phyloP scores from a whole-genome alignment of 352 stramenopile genomes.

The Phytopythium oedochilum region DNA sequence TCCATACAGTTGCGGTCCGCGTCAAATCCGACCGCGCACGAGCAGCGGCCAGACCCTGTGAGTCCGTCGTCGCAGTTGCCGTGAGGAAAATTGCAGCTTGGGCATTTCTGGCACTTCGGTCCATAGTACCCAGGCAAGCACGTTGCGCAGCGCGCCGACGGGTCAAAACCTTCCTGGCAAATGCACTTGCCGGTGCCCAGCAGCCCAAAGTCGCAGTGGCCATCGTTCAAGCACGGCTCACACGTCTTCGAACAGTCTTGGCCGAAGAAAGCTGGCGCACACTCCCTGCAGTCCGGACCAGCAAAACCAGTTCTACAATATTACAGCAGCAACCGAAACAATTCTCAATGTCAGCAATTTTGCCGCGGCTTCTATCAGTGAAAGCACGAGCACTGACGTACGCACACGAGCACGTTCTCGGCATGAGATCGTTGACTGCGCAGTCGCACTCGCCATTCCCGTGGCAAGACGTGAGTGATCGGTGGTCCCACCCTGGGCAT shows the following conservation, averaged over 20 bases:
- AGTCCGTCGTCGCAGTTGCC: slow-evolving; percentile 83
- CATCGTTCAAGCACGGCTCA: slow-evolving; percentile 72
- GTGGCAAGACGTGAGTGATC: slow-evolving; percentile 40
- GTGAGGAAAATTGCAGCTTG: slow-evolving; percentile 80
- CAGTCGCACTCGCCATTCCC: slow-evolving; percentile 71
- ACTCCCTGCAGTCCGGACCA: slow-evolving; percentile 68
- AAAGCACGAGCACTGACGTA: slow-evolving; percentile 24
- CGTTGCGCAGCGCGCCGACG: slow-evolving; percentile 60
- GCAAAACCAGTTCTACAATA: slow-evolving; percentile 41
- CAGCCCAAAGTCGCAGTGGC: slow-evolving; percentile 62
- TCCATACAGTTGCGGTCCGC: slow-evolving; percentile 67
- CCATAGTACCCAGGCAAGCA: slow-evolving; percentile 79
- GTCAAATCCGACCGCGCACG: slow-evolving; percentile 83
- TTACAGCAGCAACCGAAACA: neutral
- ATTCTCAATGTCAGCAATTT: too few species aligned
- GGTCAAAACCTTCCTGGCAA: slow-evolving; percentile 72
- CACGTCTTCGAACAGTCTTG: slow-evolving; percentile 43
- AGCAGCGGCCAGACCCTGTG: slow-evolving; percentile 72
- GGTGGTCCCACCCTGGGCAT: slow-evolving; percentile 70
- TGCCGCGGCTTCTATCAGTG: neutral
- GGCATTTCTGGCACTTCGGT: slow-evolving; percentile 62
- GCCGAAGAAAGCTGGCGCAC: slow-evolving; percentile 53
- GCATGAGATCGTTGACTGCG: slow-evolving; percentile 51
- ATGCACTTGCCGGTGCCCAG: slow-evolving; percentile 60
- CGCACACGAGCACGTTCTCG: slow-evolving; percentile 59